A percentile compares a stretch with the other conserved stretches of the same genome.
phyloP scores from a whole-genome alignment of 768 basidiomycete genomes.

The Mycena capillaripes region DNA sequence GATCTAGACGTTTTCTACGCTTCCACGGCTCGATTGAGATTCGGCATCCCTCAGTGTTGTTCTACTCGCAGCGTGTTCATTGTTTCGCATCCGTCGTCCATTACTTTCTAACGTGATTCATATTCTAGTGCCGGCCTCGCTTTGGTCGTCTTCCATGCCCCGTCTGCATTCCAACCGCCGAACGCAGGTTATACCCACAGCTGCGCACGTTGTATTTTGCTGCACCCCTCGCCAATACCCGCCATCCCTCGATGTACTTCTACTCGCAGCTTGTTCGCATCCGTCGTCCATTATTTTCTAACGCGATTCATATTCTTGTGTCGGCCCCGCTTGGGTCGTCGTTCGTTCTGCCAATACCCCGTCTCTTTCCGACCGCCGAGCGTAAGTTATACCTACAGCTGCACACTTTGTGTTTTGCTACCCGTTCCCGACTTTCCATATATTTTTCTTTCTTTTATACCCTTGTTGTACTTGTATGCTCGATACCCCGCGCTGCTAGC shows the following conservation, averaged over 20 bases:
- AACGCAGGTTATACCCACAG: conserved; percentile 5
- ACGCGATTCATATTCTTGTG: too few relatives aligned
- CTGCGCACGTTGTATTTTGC: background rate
- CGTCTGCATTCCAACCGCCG: background rate
- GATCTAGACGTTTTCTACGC: background rate
- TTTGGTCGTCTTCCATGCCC: background rate
- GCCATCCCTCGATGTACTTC: too few relatives aligned
- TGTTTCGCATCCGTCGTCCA: background rate
- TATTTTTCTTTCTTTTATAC: too few relatives aligned
- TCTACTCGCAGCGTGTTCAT: background rate
- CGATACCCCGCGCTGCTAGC: too few relatives aligned
- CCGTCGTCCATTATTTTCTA: too few relatives aligned
- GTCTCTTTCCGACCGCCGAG: background rate
- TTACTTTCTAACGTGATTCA: too few relatives aligned
- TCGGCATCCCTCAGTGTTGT: background rate
- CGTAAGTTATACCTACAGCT: conserved; percentile 4
- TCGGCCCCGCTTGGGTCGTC: background rate
- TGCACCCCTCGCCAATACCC: too few relatives aligned
- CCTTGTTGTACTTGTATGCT: too few relatives aligned
- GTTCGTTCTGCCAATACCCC: too few relatives aligned
- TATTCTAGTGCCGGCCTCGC: background rate
- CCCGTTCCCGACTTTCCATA: too few relatives aligned
- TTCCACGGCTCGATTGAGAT: conserved; percentile 12
- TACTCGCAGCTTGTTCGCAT: too few relatives aligned
- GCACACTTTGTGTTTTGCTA: background rate